A percentile compares a stretch with the other conserved stretches of the same genome.
Evolutionary conservation across 768 basidiomycete species (phyloP).

Genomic region (Mycena capillaripes): DNA sequence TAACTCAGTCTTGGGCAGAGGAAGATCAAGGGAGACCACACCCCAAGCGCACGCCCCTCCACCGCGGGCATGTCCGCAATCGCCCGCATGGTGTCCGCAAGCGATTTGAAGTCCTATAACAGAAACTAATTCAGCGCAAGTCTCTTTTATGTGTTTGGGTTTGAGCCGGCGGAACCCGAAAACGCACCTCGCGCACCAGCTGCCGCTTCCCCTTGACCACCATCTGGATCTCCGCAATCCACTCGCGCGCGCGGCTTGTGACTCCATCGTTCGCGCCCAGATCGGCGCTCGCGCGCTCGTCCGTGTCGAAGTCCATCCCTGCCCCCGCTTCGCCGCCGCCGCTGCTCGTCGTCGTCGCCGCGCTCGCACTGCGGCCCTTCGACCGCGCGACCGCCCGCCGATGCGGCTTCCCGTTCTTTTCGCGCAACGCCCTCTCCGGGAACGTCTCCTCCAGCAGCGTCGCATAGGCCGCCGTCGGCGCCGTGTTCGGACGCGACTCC

Average conservation of each 20-base stretch:
- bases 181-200: constrained; percentile 18
- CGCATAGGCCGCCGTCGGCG: constrained; percentile 23
- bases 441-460: constrained; percentile 32
- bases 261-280: neutral
- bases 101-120: constrained; percentile 11
- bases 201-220: constrained; percentile 23
- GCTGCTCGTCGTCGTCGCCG: neutral
- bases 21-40: neutral
- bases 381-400: neutral
- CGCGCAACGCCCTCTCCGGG: constrained; percentile 26
- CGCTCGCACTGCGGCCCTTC: neutral
- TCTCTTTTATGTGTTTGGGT: too few relatives aligned
- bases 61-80: constrained; percentile 20
- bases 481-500: constrained; percentile 8
- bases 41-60: constrained; percentile 21
- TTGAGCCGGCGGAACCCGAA: too few relatives aligned
- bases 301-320: neutral
- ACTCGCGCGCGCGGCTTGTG: neutral
- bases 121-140: neutral
- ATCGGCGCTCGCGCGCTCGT: neutral
- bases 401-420: constrained; percentile 20
- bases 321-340: neutral
- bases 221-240: constrained; percentile 21
- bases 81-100: constrained; percentile 10
- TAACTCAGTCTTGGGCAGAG: neutral